Base-by-base conservation (phyloP, 1,139 yeast genomes). In the Pichia sp. region DNA sequence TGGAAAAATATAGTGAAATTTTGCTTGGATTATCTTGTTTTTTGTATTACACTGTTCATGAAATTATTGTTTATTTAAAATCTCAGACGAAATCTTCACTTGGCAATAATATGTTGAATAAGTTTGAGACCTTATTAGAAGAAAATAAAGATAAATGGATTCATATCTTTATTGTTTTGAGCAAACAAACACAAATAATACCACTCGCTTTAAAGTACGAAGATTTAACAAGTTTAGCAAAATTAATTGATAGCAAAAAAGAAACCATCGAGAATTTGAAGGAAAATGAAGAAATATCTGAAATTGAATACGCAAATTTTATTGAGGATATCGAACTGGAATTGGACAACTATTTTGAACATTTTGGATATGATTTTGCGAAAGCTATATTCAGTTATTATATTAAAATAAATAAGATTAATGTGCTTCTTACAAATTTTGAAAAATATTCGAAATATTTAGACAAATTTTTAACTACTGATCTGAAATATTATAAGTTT, bases 341-440 rank as follows among this genome's bases (percentile, higher is more conserved):
- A 45, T 78, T 83, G 50, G 69, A 69, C 30, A 63, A 66, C 35
- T 85, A 76, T 59, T 77, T 87, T 57, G 73, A 74, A 25, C 69
- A 69, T 40, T 86, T 76, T 62, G 86, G 82, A 1, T 82, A 82
- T 55, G 71, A 65, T 1, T 89, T 89, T 70, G 95, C 95, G 0
- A 61, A 71, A 9, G 73, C 76, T 2, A 68, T 87, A 33, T 89
- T 80, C 61, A 73, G 73, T 37, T 75, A 76, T 61, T 82, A 79
- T 53, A 67, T 84, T 24, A 67, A 71, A 37, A 61, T 71, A 4
- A 78, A 78, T 36, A 75, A 79, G 50, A 66, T 80, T 29, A 74
- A 76, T 51, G 62, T 73, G 4, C 59, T 87, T 36, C 66, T 87
- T 40, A 66, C 73, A 20, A 78, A 74, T 31, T 83, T 82, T 58